Base-by-base conservation (phyloP, 2,329 filamentous ascomycete genomes). In the Xylariomycetidae sp. region DNA sequence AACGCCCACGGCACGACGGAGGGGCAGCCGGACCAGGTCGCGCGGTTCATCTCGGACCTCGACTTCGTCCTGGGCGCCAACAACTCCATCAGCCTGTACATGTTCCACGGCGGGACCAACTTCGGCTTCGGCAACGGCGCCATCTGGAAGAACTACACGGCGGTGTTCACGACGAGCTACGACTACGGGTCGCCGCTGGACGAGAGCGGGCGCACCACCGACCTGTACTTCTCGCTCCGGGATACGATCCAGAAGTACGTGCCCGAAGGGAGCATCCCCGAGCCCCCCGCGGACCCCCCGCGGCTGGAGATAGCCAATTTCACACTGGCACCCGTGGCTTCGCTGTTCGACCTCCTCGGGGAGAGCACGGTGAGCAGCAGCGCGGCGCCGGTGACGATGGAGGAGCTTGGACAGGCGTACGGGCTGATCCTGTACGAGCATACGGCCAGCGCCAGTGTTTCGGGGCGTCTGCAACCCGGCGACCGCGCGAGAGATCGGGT, bases 61-160 rank as follows among this genome's bases (percentile, higher is more conserved):
- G 55, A 56, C 19, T 63, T 49, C 47, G 57, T 64, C 20, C 47
- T 69, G 10, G 45, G 48, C 2, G 57, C 56, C 16, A 58, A 61
- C 27, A 54, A 57, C 29, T 67, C 66, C 1, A 66, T 74, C 38
- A 70, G 61, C 47, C 45, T 73, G 34, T 72, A 71, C 46, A 72
- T 72, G 68, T 66, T 72, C 38, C 69, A 73, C 40, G 70, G 70
- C 4, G 69, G 69, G 1, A 72, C 68, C 3, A 72, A 70, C 36
- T 72, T 64, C 38, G 70, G 58, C 0, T 68, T 70, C 38, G 51
- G 63, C 15, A 70, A 65, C 43, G 69, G 69, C 6, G 64, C 61
- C 2, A 48, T 67, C 9, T 69, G 63, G 59, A 54, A 56, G 30
- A 59, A 64, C 33, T 51, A 51, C 7, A 57, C 60, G 13, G 58